Evolutionary conservation across 1,284 basidiomycete species (phyloP).

Genomic region (Flammula alnicola): DNA sequence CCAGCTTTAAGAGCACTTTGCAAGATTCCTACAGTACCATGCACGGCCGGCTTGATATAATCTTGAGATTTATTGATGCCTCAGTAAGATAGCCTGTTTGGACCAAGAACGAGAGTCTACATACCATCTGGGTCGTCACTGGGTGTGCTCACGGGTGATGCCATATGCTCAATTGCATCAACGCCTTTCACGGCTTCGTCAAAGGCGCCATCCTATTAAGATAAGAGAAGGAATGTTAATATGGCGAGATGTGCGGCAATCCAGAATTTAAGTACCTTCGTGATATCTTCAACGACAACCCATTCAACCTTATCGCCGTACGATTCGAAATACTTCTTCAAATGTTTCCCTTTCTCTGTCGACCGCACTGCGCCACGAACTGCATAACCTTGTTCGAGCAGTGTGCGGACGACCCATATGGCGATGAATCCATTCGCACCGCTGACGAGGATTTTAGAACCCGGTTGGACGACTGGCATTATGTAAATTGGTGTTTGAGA

Average conservation of each 20-base stretch:
- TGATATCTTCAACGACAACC: no score
- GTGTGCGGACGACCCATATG: no score
- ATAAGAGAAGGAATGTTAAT: neutral
- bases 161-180: slow-evolving; percentile 62
- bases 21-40: no score
- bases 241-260: neutral
- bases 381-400: slow-evolving; percentile 45
- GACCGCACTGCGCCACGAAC: slow-evolving; percentile 48
- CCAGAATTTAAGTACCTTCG: neutral
- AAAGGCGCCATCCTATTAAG: slow-evolving; percentile 59
- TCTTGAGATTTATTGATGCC: no score
- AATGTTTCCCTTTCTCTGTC: slow-evolving; percentile 39
- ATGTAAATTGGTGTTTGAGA: no score
- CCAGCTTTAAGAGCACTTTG: no score
- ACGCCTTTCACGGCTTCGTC: slow-evolving; percentile 72
- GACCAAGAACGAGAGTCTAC: no score
- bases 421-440: no score
- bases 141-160: slow-evolving; percentile 50
- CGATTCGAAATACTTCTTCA: slow-evolving; percentile 43
- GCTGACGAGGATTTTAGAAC: slow-evolving; percentile 39
- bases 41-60: no score
- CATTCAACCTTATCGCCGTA: no score
- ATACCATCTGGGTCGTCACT: slow-evolving; percentile 35
- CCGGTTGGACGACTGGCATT: slow-evolving; percentile 16
- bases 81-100: no score